Base-by-base conservation (phyloP, 2,329 filamentous ascomycete genomes). In the Ophiocordyceps sinensis region DNA sequence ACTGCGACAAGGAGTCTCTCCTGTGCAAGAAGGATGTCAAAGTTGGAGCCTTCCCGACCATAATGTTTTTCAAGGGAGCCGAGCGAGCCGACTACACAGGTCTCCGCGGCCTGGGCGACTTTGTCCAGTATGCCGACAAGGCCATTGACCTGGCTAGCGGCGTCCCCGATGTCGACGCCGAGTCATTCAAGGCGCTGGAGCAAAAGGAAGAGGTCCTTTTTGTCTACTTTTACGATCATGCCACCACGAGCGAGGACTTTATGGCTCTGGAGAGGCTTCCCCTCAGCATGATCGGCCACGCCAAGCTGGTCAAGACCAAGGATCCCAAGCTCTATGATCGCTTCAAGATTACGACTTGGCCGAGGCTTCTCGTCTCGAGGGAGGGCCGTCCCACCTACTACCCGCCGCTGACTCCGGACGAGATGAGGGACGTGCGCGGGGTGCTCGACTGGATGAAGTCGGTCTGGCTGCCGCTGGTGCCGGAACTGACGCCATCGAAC, bases 281-380 rank as follows among this genome's bases (percentile, higher is more conserved):
- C 14, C 70, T 96, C 41, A 88, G 79, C 59, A 72, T 98, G 43
- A 86, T 98, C 44, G 91, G 89, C 28, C 87, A 86, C 55, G 91
- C 85, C 26, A 91, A 85, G 59, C 69, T 98, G 40, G 88, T 96
- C 52, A 95, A 94, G 70, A 94, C 88, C 2, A 79, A 82, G 47
- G 87, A 91, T 54, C 70, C 76, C 13, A 71, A 71, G 41, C 69
- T 98, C 43, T 81, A 75, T 45, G 74, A 86, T 37, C 75, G 85
- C 43, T 98, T 88, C 72, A 94, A 93, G 70, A 91, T 98, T 53
- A 88, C 84, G 4, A 96, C 89, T 1, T 96, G 87, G 85, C 91
- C 91, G n/a, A 79, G 89, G 42, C 68, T 98, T 36, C 63, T 98
- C 45, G 91, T 95, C 4, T 85, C 85, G 12, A 75, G 91, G 44